A percentile compares a stretch with the other conserved stretches of the same genome.
These are phyloP conservation scores for Paramecium caudatum DNA, from an alignment of 73 alveolate species.

Conservation along the genomic window DNA sequence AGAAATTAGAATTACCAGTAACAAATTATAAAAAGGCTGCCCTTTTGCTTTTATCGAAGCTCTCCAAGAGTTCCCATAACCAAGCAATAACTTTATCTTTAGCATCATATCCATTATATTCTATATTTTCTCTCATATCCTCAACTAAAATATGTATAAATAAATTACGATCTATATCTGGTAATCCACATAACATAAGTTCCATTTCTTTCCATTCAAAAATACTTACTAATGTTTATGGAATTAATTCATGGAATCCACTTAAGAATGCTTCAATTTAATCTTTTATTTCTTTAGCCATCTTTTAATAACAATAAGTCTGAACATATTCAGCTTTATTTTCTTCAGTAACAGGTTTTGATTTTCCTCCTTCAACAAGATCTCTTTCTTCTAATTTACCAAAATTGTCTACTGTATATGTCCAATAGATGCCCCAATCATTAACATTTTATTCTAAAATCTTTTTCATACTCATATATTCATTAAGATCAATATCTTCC, in stretches of 20 bases:
- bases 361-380: slow-evolving; percentile 92
- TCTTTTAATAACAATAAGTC: slow-evolving; percentile 65
- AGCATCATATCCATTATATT: slow-evolving; percentile 94
- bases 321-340: slow-evolving; percentile 76
- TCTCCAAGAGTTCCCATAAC: slow-evolving; percentile 97
- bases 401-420: slow-evolving; percentile 88
- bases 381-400: slow-evolving; percentile 92
- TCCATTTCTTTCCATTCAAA: slow-evolving; percentile 96
- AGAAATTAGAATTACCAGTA: slow-evolving; percentile 72
- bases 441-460: slow-evolving; percentile 86
- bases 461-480: slow-evolving; percentile 94
- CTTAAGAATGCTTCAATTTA: slow-evolving; percentile 91
- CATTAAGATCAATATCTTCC: slow-evolving; percentile 98
- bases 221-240: slow-evolving; percentile 89
- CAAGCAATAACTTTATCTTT: slow-evolving; percentile 88
- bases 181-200: slow-evolving; percentile 97
- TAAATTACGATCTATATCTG: slow-evolving; percentile 80
- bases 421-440: slow-evolving; percentile 67
- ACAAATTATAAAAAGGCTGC: slow-evolving; percentile 97
- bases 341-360: slow-evolving; percentile 92
- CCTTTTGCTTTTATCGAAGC: slow-evolving; percentile 90
- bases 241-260: slow-evolving; percentile 98
- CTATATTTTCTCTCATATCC: slow-evolving; percentile 98
- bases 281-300: slow-evolving; percentile 84
- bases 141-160: slow-evolving; percentile 77